Conservation (phyloP, 2,329 filamentous ascomycete genomes). For the Colletotrichum sp. region DNA sequence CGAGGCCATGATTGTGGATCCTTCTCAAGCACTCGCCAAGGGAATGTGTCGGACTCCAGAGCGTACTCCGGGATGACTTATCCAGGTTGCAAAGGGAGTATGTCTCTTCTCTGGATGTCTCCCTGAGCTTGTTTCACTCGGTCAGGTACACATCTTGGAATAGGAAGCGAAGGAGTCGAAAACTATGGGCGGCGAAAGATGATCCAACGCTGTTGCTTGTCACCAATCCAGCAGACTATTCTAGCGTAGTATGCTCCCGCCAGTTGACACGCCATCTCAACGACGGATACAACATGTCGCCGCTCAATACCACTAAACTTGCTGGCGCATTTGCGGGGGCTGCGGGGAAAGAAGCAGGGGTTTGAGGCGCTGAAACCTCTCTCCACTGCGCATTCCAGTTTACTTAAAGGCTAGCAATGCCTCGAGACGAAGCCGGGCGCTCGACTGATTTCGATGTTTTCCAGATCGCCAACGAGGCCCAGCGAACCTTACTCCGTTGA, state of each 20-base stretch:
- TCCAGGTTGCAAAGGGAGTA: rapidly evolving
- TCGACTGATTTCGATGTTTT: neutral
- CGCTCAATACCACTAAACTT: neutral
- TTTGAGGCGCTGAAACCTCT: neutral
- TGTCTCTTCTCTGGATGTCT: neutral
- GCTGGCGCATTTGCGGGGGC: neutral
- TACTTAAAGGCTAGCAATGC: neutral
- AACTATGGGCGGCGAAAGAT: constrained; percentile 54
- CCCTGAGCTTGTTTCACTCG: neutral
- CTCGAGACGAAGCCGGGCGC: constrained; percentile 6
- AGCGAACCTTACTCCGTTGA: neutral
- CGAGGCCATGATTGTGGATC: neutral
- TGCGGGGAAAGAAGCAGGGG: neutral
- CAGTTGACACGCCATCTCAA: neutral
- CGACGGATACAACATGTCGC: neutral
- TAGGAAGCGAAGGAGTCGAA: constrained; percentile 25
- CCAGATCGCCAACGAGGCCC: neutral
- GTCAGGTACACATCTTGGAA: rapidly evolving
- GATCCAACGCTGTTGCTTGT: constrained; percentile 58
- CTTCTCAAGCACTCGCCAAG: neutral
- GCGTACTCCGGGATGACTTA: neutral
- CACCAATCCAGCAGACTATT: constrained; percentile 44
- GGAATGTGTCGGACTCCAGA: neutral
- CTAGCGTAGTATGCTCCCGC: neutral
- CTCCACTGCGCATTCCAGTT: neutral